These are phyloP conservation scores for Solidago caesia DNA, from an alignment of 129 eudicot species.

Conservation along the genomic window DNA sequence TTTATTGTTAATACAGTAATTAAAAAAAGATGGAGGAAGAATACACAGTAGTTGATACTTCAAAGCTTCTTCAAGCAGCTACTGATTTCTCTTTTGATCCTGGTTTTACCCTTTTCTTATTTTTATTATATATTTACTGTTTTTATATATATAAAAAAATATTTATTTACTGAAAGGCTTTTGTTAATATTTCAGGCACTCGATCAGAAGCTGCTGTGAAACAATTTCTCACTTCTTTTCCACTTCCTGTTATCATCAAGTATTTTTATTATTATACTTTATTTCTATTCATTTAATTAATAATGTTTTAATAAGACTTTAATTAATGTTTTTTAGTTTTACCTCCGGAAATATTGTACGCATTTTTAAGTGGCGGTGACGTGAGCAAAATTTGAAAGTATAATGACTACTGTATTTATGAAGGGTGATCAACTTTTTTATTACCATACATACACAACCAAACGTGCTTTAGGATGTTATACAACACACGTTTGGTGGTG, in stretches of 20 bases:
- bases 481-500: no score
- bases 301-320: not conserved
- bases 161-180: no score
- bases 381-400: no score
- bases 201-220: slow-evolving; percentile 68
- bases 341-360: no score
- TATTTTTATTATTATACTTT: slow-evolving; percentile 6
- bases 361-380: no score
- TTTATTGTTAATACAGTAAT: not conserved
- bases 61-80: slow-evolving; percentile 65
- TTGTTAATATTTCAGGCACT: slow-evolving; percentile 44
- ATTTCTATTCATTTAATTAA: not conserved
- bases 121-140: not conserved
- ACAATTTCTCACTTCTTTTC: slow-evolving; percentile 75
- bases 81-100: slow-evolving; percentile 77
- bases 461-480: no score
- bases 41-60: slow-evolving; percentile 54
- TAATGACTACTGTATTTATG: no score
- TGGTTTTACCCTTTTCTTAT: slow-evolving; percentile 32
- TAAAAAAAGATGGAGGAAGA: slow-evolving; percentile 65
- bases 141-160: no score
- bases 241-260: slow-evolving; percentile 78
- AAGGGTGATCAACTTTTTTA: no score
- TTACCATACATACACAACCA: no score
- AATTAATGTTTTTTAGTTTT: not conserved